phyloP scores from a whole-genome alignment of 768 basidiomycete species.

The Mycena capillaripes region DNA sequence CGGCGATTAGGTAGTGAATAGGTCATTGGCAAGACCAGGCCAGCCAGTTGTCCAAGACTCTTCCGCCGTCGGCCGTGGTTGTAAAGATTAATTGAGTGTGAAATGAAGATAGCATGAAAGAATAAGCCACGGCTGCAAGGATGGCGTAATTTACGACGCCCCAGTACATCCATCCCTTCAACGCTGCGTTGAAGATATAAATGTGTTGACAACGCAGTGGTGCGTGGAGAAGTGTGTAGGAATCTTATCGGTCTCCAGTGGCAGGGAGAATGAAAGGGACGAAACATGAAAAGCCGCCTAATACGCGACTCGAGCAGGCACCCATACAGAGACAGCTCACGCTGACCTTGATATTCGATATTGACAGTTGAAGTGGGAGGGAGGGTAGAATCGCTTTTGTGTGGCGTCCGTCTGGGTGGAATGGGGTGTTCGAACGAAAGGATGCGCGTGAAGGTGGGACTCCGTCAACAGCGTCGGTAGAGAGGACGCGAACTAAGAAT shows the following conservation, averaged over 20 bases:
- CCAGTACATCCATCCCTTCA: neutral
- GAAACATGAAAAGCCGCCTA: slow-evolving; percentile 7
- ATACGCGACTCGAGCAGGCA: slow-evolving; percentile 8
- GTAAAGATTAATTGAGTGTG: slow-evolving; percentile 9
- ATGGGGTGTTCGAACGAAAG: slow-evolving; percentile 10
- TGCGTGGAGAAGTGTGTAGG: slow-evolving; percentile 15
- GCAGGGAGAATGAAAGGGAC: slow-evolving; percentile 2
- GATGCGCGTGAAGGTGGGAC: too few species aligned
- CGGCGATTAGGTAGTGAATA: slow-evolving; percentile 10
- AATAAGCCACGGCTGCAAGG: slow-evolving; percentile 1
- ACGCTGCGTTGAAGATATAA: neutral
- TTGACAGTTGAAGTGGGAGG: slow-evolving; percentile 13
- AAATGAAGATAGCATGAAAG: slow-evolving; percentile 12
- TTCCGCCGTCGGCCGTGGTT: slow-evolving; percentile 10
- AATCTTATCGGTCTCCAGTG: slow-evolving; percentile 9
- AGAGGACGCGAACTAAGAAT: slow-evolving; percentile 18
- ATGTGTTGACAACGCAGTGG: slow-evolving; percentile 10
- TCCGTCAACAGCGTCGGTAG: slow-evolving; percentile 14
- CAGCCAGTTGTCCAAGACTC: neutral
- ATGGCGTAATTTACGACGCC: slow-evolving; percentile 8
- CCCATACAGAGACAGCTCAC: neutral
- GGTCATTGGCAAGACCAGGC: slow-evolving; percentile 3
- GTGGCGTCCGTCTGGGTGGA: slow-evolving; percentile 13
- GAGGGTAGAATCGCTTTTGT: slow-evolving; percentile 8
- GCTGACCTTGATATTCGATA: neutral